These are phyloP conservation scores for Gleditsia sinensis DNA, from an alignment of 306 rosid species.

Conservation along the genomic window DNA sequence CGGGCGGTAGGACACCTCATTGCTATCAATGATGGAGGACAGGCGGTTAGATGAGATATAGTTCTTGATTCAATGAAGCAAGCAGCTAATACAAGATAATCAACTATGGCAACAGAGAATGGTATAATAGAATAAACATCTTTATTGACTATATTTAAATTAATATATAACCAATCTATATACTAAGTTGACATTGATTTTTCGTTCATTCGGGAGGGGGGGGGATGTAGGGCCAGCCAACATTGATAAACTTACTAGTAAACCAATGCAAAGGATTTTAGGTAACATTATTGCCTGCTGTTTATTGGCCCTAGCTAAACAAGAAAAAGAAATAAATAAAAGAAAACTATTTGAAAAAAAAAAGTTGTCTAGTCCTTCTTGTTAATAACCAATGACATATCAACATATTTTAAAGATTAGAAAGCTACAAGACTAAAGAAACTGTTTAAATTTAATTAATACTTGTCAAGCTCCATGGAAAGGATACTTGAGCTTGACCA, in stretches of 20 bases:
- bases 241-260: neutral
- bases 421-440: conserved; percentile 12
- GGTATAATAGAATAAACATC: neutral
- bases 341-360: neutral
- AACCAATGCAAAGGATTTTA: neutral
- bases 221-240: neutral
- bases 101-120: conserved; percentile 2
- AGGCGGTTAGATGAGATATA: neutral
- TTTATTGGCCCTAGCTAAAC: conserved; percentile 16
- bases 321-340: neutral
- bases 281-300: neutral
- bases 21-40: neutral
- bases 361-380: neutral
- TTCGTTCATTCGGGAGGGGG: neutral
- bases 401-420: neutral
- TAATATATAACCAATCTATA: neutral
- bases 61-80: conserved; percentile 11
- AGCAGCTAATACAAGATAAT: conserved; percentile 1
- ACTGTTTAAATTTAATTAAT: neutral
- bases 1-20: neutral
- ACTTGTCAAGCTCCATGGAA: conserved; percentile 16
- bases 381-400: neutral
- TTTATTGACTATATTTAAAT: neutral
- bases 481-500: conserved; percentile 23
- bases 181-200: neutral